Base-by-base conservation (phyloP, 2,329 filamentous ascomycete species). In the Penicillium sclerotigenum region DNA sequence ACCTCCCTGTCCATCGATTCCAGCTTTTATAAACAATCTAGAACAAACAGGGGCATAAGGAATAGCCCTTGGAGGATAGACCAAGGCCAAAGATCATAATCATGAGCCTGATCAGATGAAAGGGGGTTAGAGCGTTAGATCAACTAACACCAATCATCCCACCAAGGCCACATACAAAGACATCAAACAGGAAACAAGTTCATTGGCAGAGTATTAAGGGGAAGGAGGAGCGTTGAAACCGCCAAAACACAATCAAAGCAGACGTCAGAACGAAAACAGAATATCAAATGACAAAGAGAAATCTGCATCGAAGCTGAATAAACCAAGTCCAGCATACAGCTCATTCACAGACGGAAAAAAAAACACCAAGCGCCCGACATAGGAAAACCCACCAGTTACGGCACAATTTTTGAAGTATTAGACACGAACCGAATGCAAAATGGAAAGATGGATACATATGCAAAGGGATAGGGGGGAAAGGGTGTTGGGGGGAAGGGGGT, bases 381-480 rank as follows among this genome's bases (percentile, higher is more conserved):
- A 62, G 43, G 54, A 57, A 53, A 62, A 56, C 57, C 51, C 52
- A 56, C 59, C 59, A 47, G 56, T 56, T 40, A 56, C 47, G 53
- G 53, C 41, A 56, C 56, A 63, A 63, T 63, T 62, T 62, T 46
- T 57, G 54, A 61, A 60, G 40, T 63, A 63, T 65, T 58, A 64
- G 53, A 65, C 62, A 64, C 34, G 59, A 60, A 62, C 56, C 48
- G 57, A 59, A 65, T 65, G 63, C 62, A 65, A 65, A 20, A 47
- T 47, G 52, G 28, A 41, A 45, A 49, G 33, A 46, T 26, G 31
- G 45, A 49, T 41, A 54, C 40, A 46, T 43, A 45, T 49, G 54
- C 38, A 53, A 52, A 47, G 48, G 33, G 41, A 14, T 22, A 33
- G 7, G 16, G 26, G n/a, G n/a, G 22, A 22, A 29, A 8, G 22